Evolutionary conservation across 805 yeast species (phyloP).

Genomic region (Ogataea zsoltii): DNA sequence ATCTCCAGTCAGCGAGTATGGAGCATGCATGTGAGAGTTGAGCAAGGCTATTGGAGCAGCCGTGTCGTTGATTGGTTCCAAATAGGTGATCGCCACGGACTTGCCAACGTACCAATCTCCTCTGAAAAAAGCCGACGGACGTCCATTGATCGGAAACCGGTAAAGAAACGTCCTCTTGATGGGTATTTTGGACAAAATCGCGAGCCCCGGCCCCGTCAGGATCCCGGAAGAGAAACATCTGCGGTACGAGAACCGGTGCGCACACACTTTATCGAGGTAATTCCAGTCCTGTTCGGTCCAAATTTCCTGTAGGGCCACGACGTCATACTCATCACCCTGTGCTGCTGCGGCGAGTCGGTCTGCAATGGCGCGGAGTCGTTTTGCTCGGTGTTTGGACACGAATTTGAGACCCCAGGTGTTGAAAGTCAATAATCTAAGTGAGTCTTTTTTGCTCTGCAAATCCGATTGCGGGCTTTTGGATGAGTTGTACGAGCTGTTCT

Average conservation of each 20-base stretch:
- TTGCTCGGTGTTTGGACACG: conserved; percentile 69
- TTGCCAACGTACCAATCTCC: conserved; percentile 99
- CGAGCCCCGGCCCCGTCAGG: conserved; percentile 90
- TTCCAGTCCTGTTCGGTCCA: conserved; percentile 90
- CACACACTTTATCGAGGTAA: conserved; percentile 50
- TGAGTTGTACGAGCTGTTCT: neutral
- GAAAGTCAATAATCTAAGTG: conserved; percentile 59
- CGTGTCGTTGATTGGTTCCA: conserved; percentile 50
- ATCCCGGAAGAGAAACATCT: conserved; percentile 82
- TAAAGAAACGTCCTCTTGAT: conserved; percentile 76
- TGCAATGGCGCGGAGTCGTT: conserved; percentile 75
- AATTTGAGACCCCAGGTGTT: conserved; percentile 90
- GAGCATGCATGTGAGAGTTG: conserved; percentile 97
- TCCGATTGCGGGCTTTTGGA: neutral
- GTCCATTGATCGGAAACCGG: conserved; percentile 88
- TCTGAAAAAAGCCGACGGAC: conserved; percentile 89
- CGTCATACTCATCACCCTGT: conserved; percentile 57
- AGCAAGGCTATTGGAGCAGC: conserved; percentile 69
- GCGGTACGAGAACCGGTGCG: conserved; percentile 54
- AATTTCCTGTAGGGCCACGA: conserved; percentile 91
- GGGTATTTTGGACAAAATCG: conserved; percentile 79
- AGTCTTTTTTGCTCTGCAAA: conserved; percentile 3
- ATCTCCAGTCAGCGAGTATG: conserved; percentile 80
- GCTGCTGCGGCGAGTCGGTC: conserved; percentile 47
- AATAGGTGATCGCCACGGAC: conserved; percentile 71